Base-by-base conservation (phyloP, 2,329 filamentous ascomycete species). In the Hypoxylon sp. region DNA sequence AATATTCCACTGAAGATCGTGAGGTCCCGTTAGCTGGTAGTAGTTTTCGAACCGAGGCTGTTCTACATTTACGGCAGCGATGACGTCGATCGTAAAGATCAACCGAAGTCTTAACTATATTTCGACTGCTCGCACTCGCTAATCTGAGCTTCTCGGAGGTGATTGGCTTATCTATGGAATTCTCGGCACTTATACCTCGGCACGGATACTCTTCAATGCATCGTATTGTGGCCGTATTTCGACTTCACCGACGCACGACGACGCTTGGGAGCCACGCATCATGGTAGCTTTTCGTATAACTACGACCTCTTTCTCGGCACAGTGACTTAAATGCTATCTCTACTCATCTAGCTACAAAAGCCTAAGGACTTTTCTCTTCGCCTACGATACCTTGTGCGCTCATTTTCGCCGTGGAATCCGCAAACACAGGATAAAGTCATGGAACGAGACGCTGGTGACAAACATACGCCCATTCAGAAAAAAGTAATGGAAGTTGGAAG, bases 121-220 rank as follows among this genome's bases (percentile, higher is more conserved):
- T 40, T 53, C 1, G 36, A 44, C 36, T 11, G 30, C 18, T 53
- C 51, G 51, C 51, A 44, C 42, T 53, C 51, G 51, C 51, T 53
- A 53, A 53, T 53, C 51, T 53, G 16, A 22, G 14, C 11, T 32
- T n/a, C 12, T 5, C 1, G 16, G 2, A 2, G 33, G 8, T 44
- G 51, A 44, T 53, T 53, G 51, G 51, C 33, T n/a, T 28, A 44
- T 53, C 24, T 44, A 32, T 40, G 32, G 36, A 28, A 16, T 53
- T 40, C 28, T 38, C 49, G 36, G 51, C 16, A n/a, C 22, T 44
- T 53, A 24, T 44, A 44, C 51, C 51, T 53, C 51, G 51, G 51
- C 36, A 53, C 16, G 3, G 9, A 53, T 22, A n/a, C 16, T 28
- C 44, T 32, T 32, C 12, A 8, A 2, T n/a, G 38, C 28, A 44